phyloP scores from a whole-genome alignment of 2,329 filamentous ascomycete genomes.

The Alternaria brassicae region DNA sequence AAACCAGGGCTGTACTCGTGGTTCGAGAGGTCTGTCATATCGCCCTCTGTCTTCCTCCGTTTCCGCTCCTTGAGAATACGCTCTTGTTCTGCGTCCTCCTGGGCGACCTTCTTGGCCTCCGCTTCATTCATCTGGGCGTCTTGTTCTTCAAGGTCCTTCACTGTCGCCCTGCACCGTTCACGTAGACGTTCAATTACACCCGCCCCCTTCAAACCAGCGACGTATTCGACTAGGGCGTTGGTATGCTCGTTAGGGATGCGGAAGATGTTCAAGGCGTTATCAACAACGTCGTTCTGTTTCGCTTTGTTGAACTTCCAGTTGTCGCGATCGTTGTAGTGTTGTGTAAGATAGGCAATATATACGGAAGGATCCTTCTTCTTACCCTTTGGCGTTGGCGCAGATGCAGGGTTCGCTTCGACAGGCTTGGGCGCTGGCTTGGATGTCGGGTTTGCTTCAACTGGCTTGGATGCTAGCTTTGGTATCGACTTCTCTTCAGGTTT shows the following conservation, averaged over 20 bases:
- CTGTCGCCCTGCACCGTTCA: slow-evolving; percentile 69
- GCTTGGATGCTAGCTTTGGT: slow-evolving; percentile 1
- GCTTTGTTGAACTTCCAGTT: slow-evolving; percentile 98
- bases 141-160: slow-evolving; percentile 59
- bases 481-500: not conserved
- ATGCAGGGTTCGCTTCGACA: not conserved
- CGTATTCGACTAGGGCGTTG: slow-evolving; percentile 75
- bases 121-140: slow-evolving; percentile 47
- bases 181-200: slow-evolving; percentile 71
- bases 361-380: slow-evolving; percentile 63
- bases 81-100: slow-evolving; percentile 47
- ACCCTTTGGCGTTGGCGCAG: slow-evolving; percentile 17
- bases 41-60: slow-evolving; percentile 39
- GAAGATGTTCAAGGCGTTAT: slow-evolving; percentile 77
- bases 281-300: slow-evolving; percentile 83
- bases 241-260: slow-evolving; percentile 75
- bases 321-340: slow-evolving; percentile 73
- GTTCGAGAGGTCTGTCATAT: slow-evolving; percentile 34
- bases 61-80: slow-evolving; percentile 44
- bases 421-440: slow-evolving; percentile 1
- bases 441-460: not conserved
- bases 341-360: slow-evolving; percentile 77
- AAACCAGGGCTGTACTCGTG: slow-evolving; percentile 40
- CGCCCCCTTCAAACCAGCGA: slow-evolving; percentile 78
- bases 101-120: slow-evolving; percentile 45